Evolutionary conservation across 2,329 filamentous ascomycete genomes (phyloP).

Genomic region (Shiraia sp.): DNA sequence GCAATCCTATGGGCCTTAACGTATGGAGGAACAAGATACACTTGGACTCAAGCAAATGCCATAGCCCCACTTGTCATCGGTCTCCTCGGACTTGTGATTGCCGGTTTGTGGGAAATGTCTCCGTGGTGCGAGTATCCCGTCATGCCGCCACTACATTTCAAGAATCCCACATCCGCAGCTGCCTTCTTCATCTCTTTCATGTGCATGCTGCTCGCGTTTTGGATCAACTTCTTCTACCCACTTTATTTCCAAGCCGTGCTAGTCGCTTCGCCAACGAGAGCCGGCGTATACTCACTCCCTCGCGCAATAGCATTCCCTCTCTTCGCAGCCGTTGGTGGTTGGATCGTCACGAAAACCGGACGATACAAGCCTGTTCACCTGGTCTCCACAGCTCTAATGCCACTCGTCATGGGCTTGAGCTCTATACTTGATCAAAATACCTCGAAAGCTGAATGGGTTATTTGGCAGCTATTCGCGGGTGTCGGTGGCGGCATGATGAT

Average conservation of each 20-base stretch:
- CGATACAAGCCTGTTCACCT: slow-evolving; percentile 16
- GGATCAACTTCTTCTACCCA: slow-evolving; percentile 49
- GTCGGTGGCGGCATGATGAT: slow-evolving; percentile 3
- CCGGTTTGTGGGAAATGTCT: slow-evolving; percentile 44
- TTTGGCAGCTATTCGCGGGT: slow-evolving; percentile 6
- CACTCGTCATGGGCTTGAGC: slow-evolving; percentile 5
- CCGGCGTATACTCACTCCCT: slow-evolving; percentile 42
- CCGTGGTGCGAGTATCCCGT: slow-evolving; percentile 20
- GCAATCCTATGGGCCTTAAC: slow-evolving; percentile 49
- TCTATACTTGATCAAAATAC: slow-evolving; percentile 6
- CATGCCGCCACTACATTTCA: slow-evolving; percentile 49
- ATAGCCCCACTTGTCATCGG: slow-evolving; percentile 51
- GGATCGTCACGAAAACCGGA: slow-evolving; percentile 23
- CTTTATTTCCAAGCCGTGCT: slow-evolving; percentile 53
- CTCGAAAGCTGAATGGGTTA: slow-evolving; percentile 10
- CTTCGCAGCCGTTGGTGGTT: slow-evolving; percentile 1
- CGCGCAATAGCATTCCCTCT: slow-evolving; percentile 12
- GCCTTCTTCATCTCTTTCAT: slow-evolving; percentile 45
- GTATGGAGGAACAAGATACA: slow-evolving; percentile 46
- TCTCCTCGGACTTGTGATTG: slow-evolving; percentile 36
- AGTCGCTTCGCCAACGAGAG: slow-evolving; percentile 33
- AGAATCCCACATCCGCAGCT: slow-evolving; percentile 40
- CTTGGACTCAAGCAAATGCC: slow-evolving; percentile 46
- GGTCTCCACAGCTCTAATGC: too few relatives aligned
- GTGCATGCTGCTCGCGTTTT: slow-evolving; percentile 43